Base-by-base conservation (phyloP, 768 basidiomycete species). In the Termitomyces sp. region DNA sequence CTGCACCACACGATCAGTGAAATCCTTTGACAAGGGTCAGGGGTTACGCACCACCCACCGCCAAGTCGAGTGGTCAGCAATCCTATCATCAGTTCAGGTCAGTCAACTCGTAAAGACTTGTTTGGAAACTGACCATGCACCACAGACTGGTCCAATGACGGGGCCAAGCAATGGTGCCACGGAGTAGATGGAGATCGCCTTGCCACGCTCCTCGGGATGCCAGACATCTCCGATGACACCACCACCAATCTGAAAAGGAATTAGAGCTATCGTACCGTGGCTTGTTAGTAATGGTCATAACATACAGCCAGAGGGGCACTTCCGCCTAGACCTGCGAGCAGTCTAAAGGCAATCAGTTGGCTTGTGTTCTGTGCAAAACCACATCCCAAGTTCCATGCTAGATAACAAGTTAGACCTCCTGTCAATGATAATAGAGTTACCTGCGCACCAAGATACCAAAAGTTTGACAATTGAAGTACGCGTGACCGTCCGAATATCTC, bases 321-420 rank as follows among this genome's bases (percentile, higher is more conserved):
- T 0, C 88, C 90, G 27, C 89, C 90, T 1, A 91, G 57, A 2
- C 89, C 88, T 1, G 87, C 71, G 2, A 90, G 69, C 61, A 91
- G 82, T 20, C 88, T 80, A 63, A 90, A 90, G 0, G 74, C 84
- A 50, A 89, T 80, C 13, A 90, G 70, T 61, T 88, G 80, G 0
- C 69, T 71, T 56, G 76, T 75, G 51, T 74, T 86, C 54, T 78
- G 77, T 0, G 87, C 82, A 57, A 88, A 90, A 0, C 85, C 83
- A 61, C 85, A 86, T 7, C 68, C 85, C 18, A 83, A 64, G 68
- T 81, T 88, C 87, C 80, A 90, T 7, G 65, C 88, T 59, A 14
- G n/a, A 5, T n/a, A n/a, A 46, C 22, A 7, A 20, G 26, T 48
- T n/a, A 55, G 44, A 8, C 36, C 22, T 24, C 34, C 42, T 22